These are phyloP conservation scores for Pythium aquatile DNA, from an alignment of 352 stramenopile species.

Conservation along the genomic window DNA sequence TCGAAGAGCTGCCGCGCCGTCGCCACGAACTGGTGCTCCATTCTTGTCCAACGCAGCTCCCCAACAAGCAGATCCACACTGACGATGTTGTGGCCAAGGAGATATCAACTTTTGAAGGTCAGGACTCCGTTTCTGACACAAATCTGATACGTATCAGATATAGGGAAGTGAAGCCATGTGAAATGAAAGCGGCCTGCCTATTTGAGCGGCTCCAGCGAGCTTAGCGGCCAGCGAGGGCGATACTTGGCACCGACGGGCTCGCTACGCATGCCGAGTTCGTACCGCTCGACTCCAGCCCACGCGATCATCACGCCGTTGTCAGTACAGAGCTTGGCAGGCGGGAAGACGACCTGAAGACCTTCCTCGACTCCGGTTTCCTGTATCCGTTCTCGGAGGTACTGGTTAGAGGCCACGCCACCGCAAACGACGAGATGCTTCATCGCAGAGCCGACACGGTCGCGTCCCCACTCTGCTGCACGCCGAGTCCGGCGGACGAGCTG, in stretches of 20 bases:
- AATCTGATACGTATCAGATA: conserved; percentile 3
- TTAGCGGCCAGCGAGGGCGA: conserved; percentile 72
- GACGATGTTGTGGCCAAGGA: neutral
- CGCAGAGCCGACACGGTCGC: conserved; percentile 41
- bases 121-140: neutral
- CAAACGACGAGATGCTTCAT: conserved; percentile 91
- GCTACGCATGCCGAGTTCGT: conserved; percentile 52
- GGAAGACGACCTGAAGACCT: conserved; percentile 45
- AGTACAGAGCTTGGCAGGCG: conserved; percentile 92
- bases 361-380: conserved; percentile 53
- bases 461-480: conserved; percentile 84
- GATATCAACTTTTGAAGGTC: neutral
- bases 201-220: conserved; percentile 46
- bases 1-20: conserved; percentile 69
- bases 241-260: conserved; percentile 56
- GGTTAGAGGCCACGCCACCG: conserved; percentile 97
- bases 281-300: conserved; percentile 89
- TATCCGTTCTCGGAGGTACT: conserved; percentile 89
- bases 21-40: conserved; percentile 46
- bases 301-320: conserved; percentile 98
- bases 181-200: neutral
- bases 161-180: neutral
- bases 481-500: conserved; percentile 90
- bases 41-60: neutral
- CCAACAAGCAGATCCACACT: neutral